phyloP scores from a whole-genome alignment of 1,284 basidiomycete genomes.

The Neotropicomus parvogracilis region DNA sequence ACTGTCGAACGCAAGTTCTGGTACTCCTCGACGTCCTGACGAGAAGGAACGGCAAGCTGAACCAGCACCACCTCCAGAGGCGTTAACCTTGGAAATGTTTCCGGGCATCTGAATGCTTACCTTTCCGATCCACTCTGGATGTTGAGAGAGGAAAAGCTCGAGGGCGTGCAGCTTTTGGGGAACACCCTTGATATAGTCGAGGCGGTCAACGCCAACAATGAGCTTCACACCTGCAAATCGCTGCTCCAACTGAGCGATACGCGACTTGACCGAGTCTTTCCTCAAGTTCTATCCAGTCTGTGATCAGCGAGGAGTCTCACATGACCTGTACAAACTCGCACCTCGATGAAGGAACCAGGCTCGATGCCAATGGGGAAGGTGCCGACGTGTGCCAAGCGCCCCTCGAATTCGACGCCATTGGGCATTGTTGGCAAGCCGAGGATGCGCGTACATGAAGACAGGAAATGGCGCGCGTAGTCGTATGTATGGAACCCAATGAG shows the following conservation, averaged over 20 bases:
- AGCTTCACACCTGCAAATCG: slow-evolving; percentile 95
- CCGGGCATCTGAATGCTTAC: slow-evolving; percentile 32
- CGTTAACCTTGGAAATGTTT: slow-evolving; percentile 1
- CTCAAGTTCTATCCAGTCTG: slow-evolving; percentile 58
- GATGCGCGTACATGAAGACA: slow-evolving; percentile 96
- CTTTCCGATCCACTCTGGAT: slow-evolving; percentile 99
- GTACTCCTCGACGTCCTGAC: slow-evolving; percentile 99
- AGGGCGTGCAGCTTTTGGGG: slow-evolving; percentile 97
- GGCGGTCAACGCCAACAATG: slow-evolving; percentile 95
- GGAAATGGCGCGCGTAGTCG: slow-evolving; percentile 98
- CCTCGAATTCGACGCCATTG: slow-evolving; percentile 95
- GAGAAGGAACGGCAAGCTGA: slow-evolving; percentile 94
- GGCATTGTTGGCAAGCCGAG: slow-evolving; percentile 96
- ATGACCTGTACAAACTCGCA: slow-evolving; percentile 29
- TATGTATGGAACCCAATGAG: slow-evolving; percentile 99
- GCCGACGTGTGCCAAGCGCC: slow-evolving; percentile 92
- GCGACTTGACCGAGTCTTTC: slow-evolving; percentile 73
- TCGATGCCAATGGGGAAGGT: slow-evolving; percentile 99
- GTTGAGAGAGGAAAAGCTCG: slow-evolving; percentile 93
- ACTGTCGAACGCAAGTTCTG: slow-evolving; percentile 95
- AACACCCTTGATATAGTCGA: slow-evolving; percentile 99
- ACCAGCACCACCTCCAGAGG: slow-evolving; percentile 81
- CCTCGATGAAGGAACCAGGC: slow-evolving; percentile 86
- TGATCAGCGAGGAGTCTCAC: slow-evolving; percentile 3
- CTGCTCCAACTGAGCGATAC: slow-evolving; percentile 80